phyloP scores from a whole-genome alignment of 345 rosid genomes.

The Eucalyptus pumila region DNA sequence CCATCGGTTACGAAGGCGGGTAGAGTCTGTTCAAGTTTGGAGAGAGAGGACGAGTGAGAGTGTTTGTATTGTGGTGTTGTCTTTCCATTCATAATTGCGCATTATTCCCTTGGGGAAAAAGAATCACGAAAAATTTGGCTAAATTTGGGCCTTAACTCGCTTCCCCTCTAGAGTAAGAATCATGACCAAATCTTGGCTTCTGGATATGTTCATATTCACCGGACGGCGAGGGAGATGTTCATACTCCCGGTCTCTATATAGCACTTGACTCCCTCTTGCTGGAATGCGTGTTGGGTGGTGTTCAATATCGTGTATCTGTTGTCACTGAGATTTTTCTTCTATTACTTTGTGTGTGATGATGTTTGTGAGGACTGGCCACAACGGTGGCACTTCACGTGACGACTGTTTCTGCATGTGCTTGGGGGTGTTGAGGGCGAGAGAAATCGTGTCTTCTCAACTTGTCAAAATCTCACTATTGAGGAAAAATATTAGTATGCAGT shows the following conservation, averaged over 20 bases:
- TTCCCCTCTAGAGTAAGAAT: conserved; percentile 1
- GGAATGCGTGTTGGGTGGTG: not conserved
- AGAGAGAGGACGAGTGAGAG: not conserved
- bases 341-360: not conserved
- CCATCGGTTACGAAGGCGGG: not conserved
- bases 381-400: not conserved
- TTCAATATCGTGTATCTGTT: not conserved
- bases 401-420: not conserved
- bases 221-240: not conserved
- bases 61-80: not conserved
- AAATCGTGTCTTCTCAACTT: not conserved
- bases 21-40: not conserved
- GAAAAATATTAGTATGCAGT: no score
- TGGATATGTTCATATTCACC: not conserved
- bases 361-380: not conserved
- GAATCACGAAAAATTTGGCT: not conserved
- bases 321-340: not conserved
- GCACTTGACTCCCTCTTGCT: not conserved
- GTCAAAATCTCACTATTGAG: no score
- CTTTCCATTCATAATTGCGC: not conserved
- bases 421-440: not conserved
- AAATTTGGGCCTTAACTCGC: conserved; percentile 19
- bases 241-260: not conserved
- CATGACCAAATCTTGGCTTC: conserved; percentile 14
- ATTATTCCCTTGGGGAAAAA: not conserved